Evolutionary conservation across 2,329 filamentous ascomycete genomes (phyloP), one percentile per base, ranked within the genome.

Genomic region (Colletotrichum camelliae): DNA sequence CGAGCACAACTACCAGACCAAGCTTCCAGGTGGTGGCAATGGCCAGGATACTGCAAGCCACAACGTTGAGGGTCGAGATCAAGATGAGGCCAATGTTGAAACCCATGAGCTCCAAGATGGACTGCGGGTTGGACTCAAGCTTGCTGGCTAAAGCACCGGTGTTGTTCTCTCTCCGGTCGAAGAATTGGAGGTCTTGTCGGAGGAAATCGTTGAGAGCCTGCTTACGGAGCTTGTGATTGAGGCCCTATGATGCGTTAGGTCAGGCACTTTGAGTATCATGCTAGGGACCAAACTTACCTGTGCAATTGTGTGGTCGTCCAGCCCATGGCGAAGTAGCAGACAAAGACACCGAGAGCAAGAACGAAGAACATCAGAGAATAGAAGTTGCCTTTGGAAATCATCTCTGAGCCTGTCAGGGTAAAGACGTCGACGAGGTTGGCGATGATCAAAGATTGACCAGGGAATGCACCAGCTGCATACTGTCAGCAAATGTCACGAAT

Each of bases 321-420:
- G 3, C 86, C 86, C 43, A 86, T 78, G 10, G 78, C 61, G 61
- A 85, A 85, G 78, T 91, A 91, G 12, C 84, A 82, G 1, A 89
- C 62, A 1, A 88, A 81, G n/a, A 84, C 83, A 4, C 84, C 88
- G 5, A 84, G 82, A 4, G 89, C 88, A 48, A 89, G 78, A 2
- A 90, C 84, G 60, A 90, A 86, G 76, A 91, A 91, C 89, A 91
- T 91, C 67, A 86, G 82, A 0, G 89, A 86, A 81, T 85, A 91
- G 78, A 91, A 91, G 79, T 91, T 86, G 10, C 88, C 89, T 1
- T 80, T 79, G 3, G 81, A 75, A 7, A 80, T 80, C 82, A 86
- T 83, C 5, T 77, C 80, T 2, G 82, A 77, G 3, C 82, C 81
- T 7, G 79, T 78, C 3, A 84, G 73, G 3, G 80, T 83, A 71